Conservation (phyloP, 2,329 filamentous ascomycete species). For the Periconia sp. region DNA sequence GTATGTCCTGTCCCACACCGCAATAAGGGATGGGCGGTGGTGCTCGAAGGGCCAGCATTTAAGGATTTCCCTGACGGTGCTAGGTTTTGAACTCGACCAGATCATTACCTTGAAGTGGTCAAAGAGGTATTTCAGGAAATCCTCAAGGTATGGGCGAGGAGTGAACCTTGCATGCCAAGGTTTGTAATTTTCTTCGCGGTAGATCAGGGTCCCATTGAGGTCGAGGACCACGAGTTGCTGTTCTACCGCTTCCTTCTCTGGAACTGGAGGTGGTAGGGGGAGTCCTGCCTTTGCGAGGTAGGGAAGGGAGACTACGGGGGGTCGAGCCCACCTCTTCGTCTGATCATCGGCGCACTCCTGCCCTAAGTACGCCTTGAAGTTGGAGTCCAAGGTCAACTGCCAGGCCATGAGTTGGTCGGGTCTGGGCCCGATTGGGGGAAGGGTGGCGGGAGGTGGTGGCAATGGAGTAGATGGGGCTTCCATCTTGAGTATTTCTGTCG, state of each 20-base stretch:
- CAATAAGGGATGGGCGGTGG: slow-evolving; percentile 61
- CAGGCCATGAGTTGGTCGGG: too few relatives aligned
- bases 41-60: slow-evolving; percentile 60
- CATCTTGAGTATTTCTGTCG: too few relatives aligned
- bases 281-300: slow-evolving; percentile 60
- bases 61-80: slow-evolving; percentile 73
- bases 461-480: too few relatives aligned
- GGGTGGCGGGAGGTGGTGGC: too few relatives aligned
- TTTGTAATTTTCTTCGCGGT: slow-evolving; percentile 50
- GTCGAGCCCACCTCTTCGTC: slow-evolving; percentile 11
- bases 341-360: too few relatives aligned
- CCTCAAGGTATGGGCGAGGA: slow-evolving; percentile 65
- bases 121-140: slow-evolving; percentile 75
- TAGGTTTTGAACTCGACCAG: slow-evolving; percentile 81
- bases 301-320: slow-evolving; percentile 59
- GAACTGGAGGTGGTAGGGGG: slow-evolving; percentile 42
- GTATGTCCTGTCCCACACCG: slow-evolving; percentile 76
- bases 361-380: too few relatives aligned
- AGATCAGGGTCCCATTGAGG: slow-evolving; percentile 87
- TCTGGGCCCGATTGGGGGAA: too few relatives aligned
- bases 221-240: slow-evolving; percentile 83
- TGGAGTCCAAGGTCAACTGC: too few relatives aligned
- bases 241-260: slow-evolving; percentile 33
- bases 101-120: slow-evolving; percentile 77
- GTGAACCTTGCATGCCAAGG: slow-evolving; percentile 51